Evolutionary conservation across 108 stramenopile genomes (phyloP).

Genomic region (Fragilariopsis cylindrus): DNA sequence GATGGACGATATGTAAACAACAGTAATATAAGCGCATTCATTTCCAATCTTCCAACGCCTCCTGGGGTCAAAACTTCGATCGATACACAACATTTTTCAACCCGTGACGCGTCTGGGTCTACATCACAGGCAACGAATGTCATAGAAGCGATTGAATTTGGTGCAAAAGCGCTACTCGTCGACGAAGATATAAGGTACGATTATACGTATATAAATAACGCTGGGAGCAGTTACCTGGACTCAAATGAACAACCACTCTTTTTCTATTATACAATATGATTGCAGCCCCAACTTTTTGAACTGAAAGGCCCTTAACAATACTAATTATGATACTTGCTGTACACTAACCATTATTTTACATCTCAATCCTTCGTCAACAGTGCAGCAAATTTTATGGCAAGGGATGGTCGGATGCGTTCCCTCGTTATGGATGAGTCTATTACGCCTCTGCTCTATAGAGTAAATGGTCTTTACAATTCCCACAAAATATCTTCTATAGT

Average conservation of each 20-base stretch:
- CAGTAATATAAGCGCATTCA: conserved; percentile 90
- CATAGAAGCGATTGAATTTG: conserved; percentile 88
- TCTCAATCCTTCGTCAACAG: conserved; percentile 29
- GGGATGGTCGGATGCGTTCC: conserved; percentile 93
- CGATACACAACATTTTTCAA: conserved; percentile 76
- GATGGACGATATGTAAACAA: conserved; percentile 86
- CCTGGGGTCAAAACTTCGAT: conserved; percentile 53
- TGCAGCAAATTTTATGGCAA: conserved; percentile 92
- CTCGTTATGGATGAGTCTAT: conserved; percentile 96
- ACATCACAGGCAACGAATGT: conserved; percentile 96
- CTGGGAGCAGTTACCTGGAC: neutral
- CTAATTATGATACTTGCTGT: too few relatives aligned
- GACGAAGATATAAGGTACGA: conserved; percentile 88
- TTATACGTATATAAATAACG: neutral
- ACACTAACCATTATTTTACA: too few relatives aligned
- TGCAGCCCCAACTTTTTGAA: too few relatives aligned
- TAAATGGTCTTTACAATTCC: conserved; percentile 78
- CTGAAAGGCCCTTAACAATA: too few relatives aligned
- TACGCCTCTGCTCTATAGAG: conserved; percentile 90
- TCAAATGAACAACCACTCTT: neutral
- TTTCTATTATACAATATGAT: neutral
- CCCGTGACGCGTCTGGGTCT: conserved; percentile 89
- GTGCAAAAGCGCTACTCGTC: conserved; percentile 85
- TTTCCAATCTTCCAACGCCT: conserved; percentile 85
- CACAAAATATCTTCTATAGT: conserved; percentile 84